Evolutionary conservation across 805 yeast genomes (phyloP).

Genomic region (Hanseniaspora nectarophila): DNA sequence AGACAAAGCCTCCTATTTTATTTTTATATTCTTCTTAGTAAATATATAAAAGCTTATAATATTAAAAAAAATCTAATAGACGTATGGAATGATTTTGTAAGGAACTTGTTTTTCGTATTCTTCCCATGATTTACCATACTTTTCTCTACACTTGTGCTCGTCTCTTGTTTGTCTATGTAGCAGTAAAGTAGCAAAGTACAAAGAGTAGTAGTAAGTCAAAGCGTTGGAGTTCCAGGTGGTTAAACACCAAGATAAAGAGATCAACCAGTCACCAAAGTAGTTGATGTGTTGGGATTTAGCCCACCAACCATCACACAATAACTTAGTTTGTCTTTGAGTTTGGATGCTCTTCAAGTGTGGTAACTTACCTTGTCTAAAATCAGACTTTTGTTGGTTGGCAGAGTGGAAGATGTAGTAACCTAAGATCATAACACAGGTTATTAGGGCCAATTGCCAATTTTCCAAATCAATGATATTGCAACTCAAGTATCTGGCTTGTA

Average conservation of each 20-base stretch:
- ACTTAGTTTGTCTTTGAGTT: constrained; percentile 65
- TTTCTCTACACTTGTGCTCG: constrained; percentile 75
- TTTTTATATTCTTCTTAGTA: neutral
- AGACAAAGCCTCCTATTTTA: neutral
- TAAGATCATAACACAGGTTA: constrained; percentile 38
- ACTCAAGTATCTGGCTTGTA: constrained; percentile 75
- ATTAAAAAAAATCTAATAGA: constrained; percentile 39
- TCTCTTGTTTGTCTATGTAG: constrained; percentile 85
- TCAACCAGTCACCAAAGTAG: constrained; percentile 89
- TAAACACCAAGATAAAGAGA: constrained; percentile 84
- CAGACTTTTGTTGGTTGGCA: constrained; percentile 73
- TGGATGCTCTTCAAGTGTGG: constrained; percentile 55
- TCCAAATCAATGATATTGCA: constrained; percentile 51
- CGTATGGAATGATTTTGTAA: constrained; percentile 77
- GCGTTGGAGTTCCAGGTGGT: constrained; percentile 75
- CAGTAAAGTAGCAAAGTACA: constrained; percentile 70
- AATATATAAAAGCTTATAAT: neutral
- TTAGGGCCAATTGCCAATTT: constrained; percentile 26
- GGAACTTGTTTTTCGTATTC: constrained; percentile 74
- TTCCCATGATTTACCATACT: constrained; percentile 79
- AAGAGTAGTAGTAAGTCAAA: constrained; percentile 74
- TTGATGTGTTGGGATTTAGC: constrained; percentile 81
- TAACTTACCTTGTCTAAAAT: constrained; percentile 68
- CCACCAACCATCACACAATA: constrained; percentile 95
- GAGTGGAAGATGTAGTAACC: constrained; percentile 79